These are phyloP conservation scores for Dictyostelium purpureum DNA, from an alignment of 78 protist genomes.

Conservation along the genomic window DNA sequence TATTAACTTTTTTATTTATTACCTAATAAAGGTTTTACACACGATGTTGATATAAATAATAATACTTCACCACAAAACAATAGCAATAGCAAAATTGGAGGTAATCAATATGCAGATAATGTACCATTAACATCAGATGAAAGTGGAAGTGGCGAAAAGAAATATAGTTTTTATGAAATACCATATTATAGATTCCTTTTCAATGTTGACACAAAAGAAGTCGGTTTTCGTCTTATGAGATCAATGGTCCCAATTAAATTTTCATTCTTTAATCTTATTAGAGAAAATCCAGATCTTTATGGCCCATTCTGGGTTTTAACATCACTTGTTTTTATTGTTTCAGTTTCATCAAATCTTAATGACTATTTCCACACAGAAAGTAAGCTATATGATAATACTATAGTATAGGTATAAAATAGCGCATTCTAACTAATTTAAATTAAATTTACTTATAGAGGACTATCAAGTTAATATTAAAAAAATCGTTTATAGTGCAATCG, in stretches of 20 bases:
- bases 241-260: constrained; percentile 71
- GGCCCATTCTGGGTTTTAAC: constrained; percentile 82
- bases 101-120: neutral
- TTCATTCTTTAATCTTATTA: constrained; percentile 53
- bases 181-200: constrained; percentile 58
- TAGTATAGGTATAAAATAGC: neutral
- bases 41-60: constrained; percentile 34
- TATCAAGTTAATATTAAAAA: constrained; percentile 54
- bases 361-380: constrained; percentile 40
- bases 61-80: constrained; percentile 1
- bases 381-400: neutral
- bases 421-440: neutral
- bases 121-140: neutral
- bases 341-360: constrained; percentile 50
- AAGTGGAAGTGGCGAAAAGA: constrained; percentile 31
- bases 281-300: constrained; percentile 69
- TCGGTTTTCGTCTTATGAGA: constrained; percentile 42
- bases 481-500: constrained; percentile 57
- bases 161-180: constrained; percentile 56
- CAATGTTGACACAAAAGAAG: constrained; percentile 67
- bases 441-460: neutral
- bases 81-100: constrained; percentile 25
- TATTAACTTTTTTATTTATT: neutral
- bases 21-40: neutral
- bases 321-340: constrained; percentile 53